Evolutionary conservation across 345 rosid genomes (phyloP).

Genomic region (Rhodomyrtus tomentosa): DNA sequence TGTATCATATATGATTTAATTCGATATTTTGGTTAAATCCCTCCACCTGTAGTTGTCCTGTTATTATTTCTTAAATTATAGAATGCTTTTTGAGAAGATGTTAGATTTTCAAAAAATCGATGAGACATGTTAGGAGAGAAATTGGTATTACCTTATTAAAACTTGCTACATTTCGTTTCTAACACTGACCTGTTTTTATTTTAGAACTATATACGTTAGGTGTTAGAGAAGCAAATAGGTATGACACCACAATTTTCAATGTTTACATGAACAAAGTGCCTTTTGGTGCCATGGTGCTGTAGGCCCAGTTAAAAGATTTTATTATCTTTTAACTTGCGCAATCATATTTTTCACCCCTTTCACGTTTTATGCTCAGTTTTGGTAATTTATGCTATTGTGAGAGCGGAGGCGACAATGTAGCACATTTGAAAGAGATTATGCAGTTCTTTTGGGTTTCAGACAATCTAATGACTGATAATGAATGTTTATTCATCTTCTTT

Average conservation of each 20-base stretch:
- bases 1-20: not conserved
- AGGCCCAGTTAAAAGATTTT: not conserved
- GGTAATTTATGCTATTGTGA: not conserved
- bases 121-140: not conserved
- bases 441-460: not conserved
- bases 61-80: not conserved
- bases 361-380: not conserved
- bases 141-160: no score
- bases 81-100: not conserved
- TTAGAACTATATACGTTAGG: not conserved
- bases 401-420: not conserved
- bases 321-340: not conserved
- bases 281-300: not conserved
- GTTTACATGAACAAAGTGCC: not conserved
- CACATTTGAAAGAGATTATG: not conserved
- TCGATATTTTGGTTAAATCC: not conserved
- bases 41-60: not conserved
- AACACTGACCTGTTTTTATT: not conserved
- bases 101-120: not conserved
- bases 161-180: not conserved
- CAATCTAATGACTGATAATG: not conserved
- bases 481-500: not conserved
- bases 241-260: not conserved
- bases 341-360: not conserved
- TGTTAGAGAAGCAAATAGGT: not conserved